Conservation (phyloP, 202 grass and related monocot genomes). For the Setaria italica region DNA sequence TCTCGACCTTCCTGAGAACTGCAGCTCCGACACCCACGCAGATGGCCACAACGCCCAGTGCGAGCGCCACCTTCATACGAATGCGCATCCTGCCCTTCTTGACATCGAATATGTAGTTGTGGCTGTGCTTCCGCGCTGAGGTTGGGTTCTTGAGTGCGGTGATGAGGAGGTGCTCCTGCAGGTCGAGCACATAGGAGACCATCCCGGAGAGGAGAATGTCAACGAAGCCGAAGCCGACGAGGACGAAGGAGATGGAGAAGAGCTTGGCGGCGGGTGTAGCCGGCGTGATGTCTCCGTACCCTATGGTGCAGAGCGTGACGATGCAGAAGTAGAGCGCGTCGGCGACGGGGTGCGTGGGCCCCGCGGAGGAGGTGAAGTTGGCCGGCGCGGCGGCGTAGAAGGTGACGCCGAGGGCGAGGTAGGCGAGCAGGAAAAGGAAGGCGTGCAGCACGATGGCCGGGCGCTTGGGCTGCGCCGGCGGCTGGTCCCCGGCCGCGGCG, state of each 20-base stretch:
- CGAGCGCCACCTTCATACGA: slow-evolving; percentile 80
- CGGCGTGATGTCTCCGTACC: slow-evolving; percentile 92
- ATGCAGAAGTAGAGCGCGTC: slow-evolving; percentile 99
- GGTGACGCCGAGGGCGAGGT: slow-evolving; percentile 76
- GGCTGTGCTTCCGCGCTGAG: slow-evolving; percentile 55
- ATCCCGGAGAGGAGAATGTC: slow-evolving; percentile 95
- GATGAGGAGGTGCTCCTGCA: slow-evolving; percentile 94
- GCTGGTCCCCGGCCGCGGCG: slow-evolving; percentile 12
- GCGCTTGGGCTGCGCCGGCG: slow-evolving; percentile 31
- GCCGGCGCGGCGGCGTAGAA: slow-evolving; percentile 65
- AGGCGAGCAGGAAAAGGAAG: slow-evolving; percentile 76
- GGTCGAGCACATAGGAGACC: slow-evolving; percentile 94
- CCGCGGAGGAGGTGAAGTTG: slow-evolving; percentile 59
- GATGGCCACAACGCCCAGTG: slow-evolving; percentile 66
- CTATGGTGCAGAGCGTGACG: slow-evolving; percentile 97
- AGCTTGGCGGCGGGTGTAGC: slow-evolving; percentile 77
- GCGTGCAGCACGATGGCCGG: slow-evolving; percentile 72
- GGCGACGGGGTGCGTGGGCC: slow-evolving; percentile 77
- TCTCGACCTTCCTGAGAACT: slow-evolving; percentile 76
- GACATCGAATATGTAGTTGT: slow-evolving; percentile 86
- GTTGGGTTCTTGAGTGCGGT: slow-evolving; percentile 65
- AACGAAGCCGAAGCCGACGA: slow-evolving; percentile 84
- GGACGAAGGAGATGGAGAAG: slow-evolving; percentile 92
- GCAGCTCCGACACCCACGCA: slow-evolving; percentile 76
- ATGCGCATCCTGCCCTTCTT: slow-evolving; percentile 96